Base-by-base conservation (phyloP, 345 rosid genomes). In the Melaleuca alternifolia region DNA sequence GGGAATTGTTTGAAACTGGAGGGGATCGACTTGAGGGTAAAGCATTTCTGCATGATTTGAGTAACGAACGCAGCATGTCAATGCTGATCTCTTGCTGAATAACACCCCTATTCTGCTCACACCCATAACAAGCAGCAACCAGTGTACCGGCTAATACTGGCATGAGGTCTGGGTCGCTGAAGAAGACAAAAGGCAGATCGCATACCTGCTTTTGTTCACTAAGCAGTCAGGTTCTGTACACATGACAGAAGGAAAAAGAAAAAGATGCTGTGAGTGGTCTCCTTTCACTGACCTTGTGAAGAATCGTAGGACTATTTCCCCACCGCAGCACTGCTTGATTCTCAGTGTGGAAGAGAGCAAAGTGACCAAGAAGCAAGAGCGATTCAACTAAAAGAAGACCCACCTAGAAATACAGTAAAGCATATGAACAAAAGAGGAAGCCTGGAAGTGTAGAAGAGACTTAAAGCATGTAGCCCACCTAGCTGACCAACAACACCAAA, bases 301-400 rank as follows among this genome's bases (percentile, higher is more conserved):
- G 96, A 89, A 95, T 93, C 23, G 97, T 95, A 30, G 95, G 96
- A 88, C 96, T 92, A 86, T 94, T 94, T 85, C 96, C 95, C 97
- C 97, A 95, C 61, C 96, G 93, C 84, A 94, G 95, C 83, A 95
- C 96, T 44, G 94, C 97, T 89, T 94, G 97, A 91, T 94, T 95
- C 86, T 91, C 92, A 5, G 89, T 83, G 91, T 95, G 97, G 89
- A 95, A 94, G 90, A 95, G 89, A 41, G 96, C 92, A 87, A 95
- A 95, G 89, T 93, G 90, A 84, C 95, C 92, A 50, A 94, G 96
- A 87, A 95, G 95, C 89, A 90, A 87, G 61, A 95, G 90, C 18
- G 94, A 92, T 89, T 95, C 97, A 3, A 91, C 94, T 84, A 95
- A 89, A 88, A 95, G 95, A 89, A 93, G 86, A 86, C 97, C 95